Evolutionary conservation across 2,329 filamentous ascomycete genomes (phyloP), one percentile per base, ranked within the genome.

Genomic region (Cladosporium sphaerospermum): DNA sequence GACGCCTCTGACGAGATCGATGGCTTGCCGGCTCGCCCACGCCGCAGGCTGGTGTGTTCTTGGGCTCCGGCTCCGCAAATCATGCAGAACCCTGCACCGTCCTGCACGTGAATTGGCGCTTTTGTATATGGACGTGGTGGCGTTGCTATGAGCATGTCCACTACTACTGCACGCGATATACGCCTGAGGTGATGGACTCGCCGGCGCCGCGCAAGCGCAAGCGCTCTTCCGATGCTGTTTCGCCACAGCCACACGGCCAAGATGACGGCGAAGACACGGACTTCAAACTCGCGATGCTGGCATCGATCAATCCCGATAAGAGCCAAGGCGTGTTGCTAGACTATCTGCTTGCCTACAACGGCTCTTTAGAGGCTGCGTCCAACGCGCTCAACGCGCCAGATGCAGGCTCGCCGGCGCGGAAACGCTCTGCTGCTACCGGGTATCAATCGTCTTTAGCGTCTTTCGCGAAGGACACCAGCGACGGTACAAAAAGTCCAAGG

Each of bases 231-330:
- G 52, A 43, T 63, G 54, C 48, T 19, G 40, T 40, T 19, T 36
- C 28, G 37, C 49, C 28, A 50, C 50, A 40, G 16, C 49, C 14
- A 19, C 23, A 40, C 41, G 39, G 57, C 16, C 42, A 49, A 31
- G 65, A 58, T 23, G 57, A 69, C n/a, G 79, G 83, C 13, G 82
- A 90, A 13, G 88, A 95, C 44, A 99, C 93, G 0, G 93, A 97
- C 57, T 76, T 95, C 62, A 97, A 96, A 65, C 73, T 99, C 11
- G 90, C 90, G 1, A 75, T 95, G 1, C 74, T 99, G 3, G 80
- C 85, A 2, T 97, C 93, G 1, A 72, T 96, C 0, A 79, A 90
- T 59, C 82, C 88, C 0, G 66, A 75, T 0, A 59, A 84, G 3
- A 77, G 82, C 7, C 83, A 87, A 44, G 81, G 85, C 34, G 75